Evolutionary conservation across 495 filamentous ascomycete species (phyloP).

Genomic region (Neurospora sublineolata): DNA sequence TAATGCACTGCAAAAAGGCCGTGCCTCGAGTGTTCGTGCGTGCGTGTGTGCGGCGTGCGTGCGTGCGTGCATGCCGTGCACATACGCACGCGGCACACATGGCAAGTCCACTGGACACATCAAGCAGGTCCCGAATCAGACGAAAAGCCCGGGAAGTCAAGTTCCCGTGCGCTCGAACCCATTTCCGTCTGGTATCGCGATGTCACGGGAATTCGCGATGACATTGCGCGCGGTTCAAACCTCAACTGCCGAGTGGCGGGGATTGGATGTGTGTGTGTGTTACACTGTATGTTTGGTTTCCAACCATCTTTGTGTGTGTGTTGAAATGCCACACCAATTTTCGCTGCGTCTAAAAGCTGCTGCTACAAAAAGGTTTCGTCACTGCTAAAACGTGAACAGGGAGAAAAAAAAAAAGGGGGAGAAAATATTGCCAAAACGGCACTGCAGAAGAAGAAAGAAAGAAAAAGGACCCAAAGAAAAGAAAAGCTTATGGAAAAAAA

Average conservation of each 20-base stretch:
- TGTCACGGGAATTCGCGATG: neutral
- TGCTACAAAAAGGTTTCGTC: no score
- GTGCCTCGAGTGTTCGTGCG: neutral
- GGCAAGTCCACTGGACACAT: no score
- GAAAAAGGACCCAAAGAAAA: neutral
- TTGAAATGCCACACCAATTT: no score
- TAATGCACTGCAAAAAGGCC: neutral
- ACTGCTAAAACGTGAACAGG: no score
- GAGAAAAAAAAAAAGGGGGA: no score
- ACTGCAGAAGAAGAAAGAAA: neutral
- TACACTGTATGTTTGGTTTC: no score
- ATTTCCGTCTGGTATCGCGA: neutral
- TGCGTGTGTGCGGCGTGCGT: no score
- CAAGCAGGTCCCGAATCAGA: neutral
- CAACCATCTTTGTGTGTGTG: no score
- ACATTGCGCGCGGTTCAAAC: neutral
- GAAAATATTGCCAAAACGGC: neutral
- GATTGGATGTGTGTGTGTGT: neutral
- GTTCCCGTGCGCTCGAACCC: neutral
- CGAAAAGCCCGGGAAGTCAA: neutral
- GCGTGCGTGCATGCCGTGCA: no score
- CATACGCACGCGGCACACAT: no score
- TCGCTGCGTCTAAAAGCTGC: no score
- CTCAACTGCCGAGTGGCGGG: neutral
- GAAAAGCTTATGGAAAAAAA: neutral